Conservation (phyloP, 306 rosid genomes). For the Rosa chinensis region DNA sequence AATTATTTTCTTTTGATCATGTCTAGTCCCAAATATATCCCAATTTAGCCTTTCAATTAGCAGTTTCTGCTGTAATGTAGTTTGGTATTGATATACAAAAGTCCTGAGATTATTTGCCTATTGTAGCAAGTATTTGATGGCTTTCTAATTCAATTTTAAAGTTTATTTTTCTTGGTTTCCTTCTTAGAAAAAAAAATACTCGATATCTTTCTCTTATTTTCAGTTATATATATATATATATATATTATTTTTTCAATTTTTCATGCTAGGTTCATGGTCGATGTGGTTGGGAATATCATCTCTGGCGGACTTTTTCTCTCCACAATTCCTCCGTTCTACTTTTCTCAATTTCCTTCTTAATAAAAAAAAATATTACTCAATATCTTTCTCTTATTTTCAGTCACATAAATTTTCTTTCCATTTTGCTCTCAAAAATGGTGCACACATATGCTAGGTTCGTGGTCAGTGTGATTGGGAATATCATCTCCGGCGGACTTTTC, state of each 20-base stretch:
- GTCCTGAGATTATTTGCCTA: background rate
- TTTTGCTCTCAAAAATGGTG: slow-evolving; percentile 35
- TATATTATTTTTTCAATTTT: too few relatives aligned
- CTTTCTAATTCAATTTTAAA: slow-evolving; percentile 1
- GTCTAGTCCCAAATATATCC: background rate
- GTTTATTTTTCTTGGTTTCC: background rate
- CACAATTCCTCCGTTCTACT: too few relatives aligned
- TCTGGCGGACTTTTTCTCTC: too few relatives aligned
- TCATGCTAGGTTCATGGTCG: too few relatives aligned
- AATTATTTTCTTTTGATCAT: background rate
- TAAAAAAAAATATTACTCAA: too few relatives aligned
- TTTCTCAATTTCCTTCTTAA: too few relatives aligned
- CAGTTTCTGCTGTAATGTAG: background rate
- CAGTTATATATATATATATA: too few relatives aligned
- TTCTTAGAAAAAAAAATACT: background rate
- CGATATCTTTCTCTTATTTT: too few relatives aligned
- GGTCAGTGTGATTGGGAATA: background rate
- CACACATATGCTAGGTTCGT: background rate
- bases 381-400: background rate
- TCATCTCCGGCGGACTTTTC: background rate
- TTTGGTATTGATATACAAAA: background rate
- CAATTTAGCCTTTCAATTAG: background rate
- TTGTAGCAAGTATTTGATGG: slow-evolving; percentile 1
- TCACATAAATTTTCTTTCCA: background rate
- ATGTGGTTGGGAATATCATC: too few relatives aligned